phyloP scores from a whole-genome alignment of 2,329 filamentous ascomycete species.

The Capronia americana region DNA sequence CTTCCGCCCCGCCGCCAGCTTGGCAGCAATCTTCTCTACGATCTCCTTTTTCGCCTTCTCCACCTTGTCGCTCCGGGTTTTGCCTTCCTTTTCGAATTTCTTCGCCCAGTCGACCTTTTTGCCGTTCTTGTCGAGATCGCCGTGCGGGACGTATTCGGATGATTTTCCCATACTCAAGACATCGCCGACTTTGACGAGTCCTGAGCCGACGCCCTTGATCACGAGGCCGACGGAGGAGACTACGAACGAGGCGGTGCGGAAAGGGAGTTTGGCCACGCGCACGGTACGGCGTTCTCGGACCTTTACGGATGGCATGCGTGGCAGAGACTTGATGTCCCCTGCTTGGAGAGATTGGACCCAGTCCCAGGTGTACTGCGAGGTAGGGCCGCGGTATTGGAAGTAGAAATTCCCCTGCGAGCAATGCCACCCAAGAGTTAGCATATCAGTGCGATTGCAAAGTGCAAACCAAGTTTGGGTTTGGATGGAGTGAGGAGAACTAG shows the following conservation, averaged over 20 bases:
- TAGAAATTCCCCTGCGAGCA: constrained; percentile 38
- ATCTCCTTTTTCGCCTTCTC: constrained; percentile 15
- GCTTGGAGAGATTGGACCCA: constrained; percentile 35
- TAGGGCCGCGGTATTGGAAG: constrained; percentile 37
- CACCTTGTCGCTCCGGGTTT: constrained; percentile 19
- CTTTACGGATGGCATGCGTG: constrained; percentile 36
- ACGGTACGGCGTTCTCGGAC: constrained; percentile 33
- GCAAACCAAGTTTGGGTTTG: too few relatives aligned
- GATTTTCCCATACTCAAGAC: constrained; percentile 32
- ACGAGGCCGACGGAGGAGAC: constrained; percentile 29
- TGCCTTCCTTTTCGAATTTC: constrained; percentile 28
- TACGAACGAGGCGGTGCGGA: constrained; percentile 31
- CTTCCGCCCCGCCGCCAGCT: not conserved
- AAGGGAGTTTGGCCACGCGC: constrained; percentile 33
- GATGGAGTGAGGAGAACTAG: not conserved
- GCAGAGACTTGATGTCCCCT: constrained; percentile 36
- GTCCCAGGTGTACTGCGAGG: constrained; percentile 39
- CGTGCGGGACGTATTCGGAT: constrained; percentile 33
- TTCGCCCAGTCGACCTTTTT: constrained; percentile 32
- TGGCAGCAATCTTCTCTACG: not conserved
- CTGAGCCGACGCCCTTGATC: constrained; percentile 29
- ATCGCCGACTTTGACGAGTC: constrained; percentile 34
- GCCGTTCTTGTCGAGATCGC: constrained; percentile 33
- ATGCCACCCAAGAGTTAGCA: not conserved
- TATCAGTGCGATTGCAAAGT: too few relatives aligned